A percentile compares a stretch with the other conserved stretches of the same genome.
Conservation (phyloP, 164 flowering plant genomes). For the Macadamia tetraphylla region DNA sequence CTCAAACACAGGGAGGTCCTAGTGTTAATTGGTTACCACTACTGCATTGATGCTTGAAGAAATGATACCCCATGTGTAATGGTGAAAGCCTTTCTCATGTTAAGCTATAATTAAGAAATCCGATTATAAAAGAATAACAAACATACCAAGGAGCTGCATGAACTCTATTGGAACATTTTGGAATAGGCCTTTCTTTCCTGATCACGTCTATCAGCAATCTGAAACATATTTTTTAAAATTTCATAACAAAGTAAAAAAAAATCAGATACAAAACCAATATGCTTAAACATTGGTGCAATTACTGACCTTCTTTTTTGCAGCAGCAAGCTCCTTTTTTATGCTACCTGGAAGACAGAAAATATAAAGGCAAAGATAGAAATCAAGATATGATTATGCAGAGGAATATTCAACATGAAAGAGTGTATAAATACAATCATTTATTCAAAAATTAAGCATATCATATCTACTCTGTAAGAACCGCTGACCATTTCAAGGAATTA, state of each 20-base stretch:
- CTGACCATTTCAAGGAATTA: too few species aligned
- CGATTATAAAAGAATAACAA: neutral
- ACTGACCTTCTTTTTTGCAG: slow-evolving; percentile 75
- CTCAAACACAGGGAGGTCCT: too few species aligned
- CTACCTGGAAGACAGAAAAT: slow-evolving; percentile 46
- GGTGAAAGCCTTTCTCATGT: neutral
- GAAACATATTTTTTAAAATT: slow-evolving; percentile 8
- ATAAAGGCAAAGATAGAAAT: neutral
- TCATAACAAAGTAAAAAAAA: neutral
- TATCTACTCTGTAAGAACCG: too few species aligned
- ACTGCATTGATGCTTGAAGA: too few species aligned
- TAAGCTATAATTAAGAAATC: neutral
- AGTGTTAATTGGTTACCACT: too few species aligned
- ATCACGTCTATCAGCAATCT: slow-evolving; percentile 38
- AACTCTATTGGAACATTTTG: slow-evolving; percentile 30
- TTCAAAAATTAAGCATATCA: too few species aligned
- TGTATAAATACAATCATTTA: too few species aligned
- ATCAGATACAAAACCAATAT: neutral
- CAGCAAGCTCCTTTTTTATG: slow-evolving; percentile 74
- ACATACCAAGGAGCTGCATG: slow-evolving; percentile 5
- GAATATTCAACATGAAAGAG: neutral
- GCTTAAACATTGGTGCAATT: neutral
- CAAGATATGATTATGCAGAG: neutral
- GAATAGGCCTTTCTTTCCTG: slow-evolving; percentile 37
- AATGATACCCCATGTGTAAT: neutral